A percentile compares a stretch with the other conserved stretches of the same genome.
These are phyloP conservation scores for Diaporthe ampelina DNA, from an alignment of 2,329 filamentous ascomycete genomes.

Conservation along the genomic window DNA sequence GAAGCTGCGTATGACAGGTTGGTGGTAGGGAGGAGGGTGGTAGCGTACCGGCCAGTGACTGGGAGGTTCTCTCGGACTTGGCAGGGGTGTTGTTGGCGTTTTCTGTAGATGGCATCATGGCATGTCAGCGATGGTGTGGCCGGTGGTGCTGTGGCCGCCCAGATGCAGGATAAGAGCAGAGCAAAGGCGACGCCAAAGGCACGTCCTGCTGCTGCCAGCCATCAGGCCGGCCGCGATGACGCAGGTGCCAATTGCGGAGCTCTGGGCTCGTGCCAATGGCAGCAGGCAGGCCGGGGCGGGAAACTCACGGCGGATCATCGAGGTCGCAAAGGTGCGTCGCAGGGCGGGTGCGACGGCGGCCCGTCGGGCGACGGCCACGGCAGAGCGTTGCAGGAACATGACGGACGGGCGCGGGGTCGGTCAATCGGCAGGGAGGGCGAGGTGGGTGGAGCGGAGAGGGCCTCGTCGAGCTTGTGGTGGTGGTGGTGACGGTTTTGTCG, in stretches of 20 bases:
- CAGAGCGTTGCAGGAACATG: constrained; percentile 77
- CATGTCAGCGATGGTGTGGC: constrained; percentile 17
- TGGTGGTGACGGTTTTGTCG: constrained; percentile 26
- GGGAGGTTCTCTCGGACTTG: constrained; percentile 37
- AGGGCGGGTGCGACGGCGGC: constrained; percentile 66
- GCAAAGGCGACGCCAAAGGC: not conserved
- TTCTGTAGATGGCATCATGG: constrained; percentile 28
- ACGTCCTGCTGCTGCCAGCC: not conserved
- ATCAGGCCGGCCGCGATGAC: constrained; percentile 29
- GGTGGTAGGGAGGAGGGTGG: not conserved
- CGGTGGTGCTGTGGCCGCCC: not conserved
- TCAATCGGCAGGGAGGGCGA: constrained; percentile 44
- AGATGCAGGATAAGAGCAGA: not conserved
- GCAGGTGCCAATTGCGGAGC: constrained; percentile 45
- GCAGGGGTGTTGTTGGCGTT: constrained; percentile 37
- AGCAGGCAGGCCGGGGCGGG: not conserved
- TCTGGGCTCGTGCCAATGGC: constrained; percentile 43
- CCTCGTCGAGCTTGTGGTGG: constrained; percentile 45
- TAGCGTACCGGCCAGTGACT: constrained; percentile 38
- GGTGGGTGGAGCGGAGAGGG: constrained; percentile 39
- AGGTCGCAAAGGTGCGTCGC: constrained; percentile 72
- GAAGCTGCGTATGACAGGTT: not conserved
- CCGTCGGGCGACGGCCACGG: constrained; percentile 72
- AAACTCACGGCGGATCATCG: constrained; percentile 71
- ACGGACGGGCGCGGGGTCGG: constrained; percentile 52